Evolutionary conservation across 352 stramenopile species (phyloP), one percentile per base, ranked within the genome.

Genomic region (Phytopythium kandeliae): DNA sequence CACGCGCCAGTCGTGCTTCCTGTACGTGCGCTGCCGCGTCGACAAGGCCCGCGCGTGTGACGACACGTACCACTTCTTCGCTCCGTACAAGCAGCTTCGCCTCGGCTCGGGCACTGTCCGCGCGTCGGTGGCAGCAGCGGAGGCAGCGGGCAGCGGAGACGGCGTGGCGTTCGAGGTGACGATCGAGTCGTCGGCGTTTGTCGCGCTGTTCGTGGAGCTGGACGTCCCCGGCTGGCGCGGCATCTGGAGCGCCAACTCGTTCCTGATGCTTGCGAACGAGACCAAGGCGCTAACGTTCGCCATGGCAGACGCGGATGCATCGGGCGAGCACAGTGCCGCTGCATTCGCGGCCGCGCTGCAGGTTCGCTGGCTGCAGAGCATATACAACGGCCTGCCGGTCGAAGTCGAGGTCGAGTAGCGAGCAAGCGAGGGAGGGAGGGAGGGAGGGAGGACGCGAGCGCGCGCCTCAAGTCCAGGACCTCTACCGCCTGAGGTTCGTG

Each of bases 161-260:
- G 21, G 16, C 6, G 24, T 16, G 8, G 41, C 51, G 33, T 76
- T 86, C 31, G 58, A 65, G 13, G 74, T 92, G 22, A 63, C 67
- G 51, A 58, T 90, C 28, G 60, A 63, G 7, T 63, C 62, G 21
- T 78, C 78, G 7, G 48, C 55, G 24, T 78, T 81, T 31, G 71
- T 88, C 36, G 80, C 78, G n/a, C 60, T 92, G 17, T 92, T 93
- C 47, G 85, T 93, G 28, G 79, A 86, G 53, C 41, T 95, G 25
- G 65, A 87, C 41, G 63, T 56, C 6, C 58, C 49, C 2, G 57
- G 58, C n/a, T 58, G 82, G 31, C 54, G 60, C 1, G 85, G 85
- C 1, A 72, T 78, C 47, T 95, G 78, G 78, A 82, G 69, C 50
- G 53, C 62, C 25, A 95, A 91, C 51, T 80, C 77, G 44, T 80